Evolutionary conservation across 176 grass and related monocot genomes (phyloP), one percentile per base, ranked within the genome.

Genomic region (Neostapfia colusana): DNA sequence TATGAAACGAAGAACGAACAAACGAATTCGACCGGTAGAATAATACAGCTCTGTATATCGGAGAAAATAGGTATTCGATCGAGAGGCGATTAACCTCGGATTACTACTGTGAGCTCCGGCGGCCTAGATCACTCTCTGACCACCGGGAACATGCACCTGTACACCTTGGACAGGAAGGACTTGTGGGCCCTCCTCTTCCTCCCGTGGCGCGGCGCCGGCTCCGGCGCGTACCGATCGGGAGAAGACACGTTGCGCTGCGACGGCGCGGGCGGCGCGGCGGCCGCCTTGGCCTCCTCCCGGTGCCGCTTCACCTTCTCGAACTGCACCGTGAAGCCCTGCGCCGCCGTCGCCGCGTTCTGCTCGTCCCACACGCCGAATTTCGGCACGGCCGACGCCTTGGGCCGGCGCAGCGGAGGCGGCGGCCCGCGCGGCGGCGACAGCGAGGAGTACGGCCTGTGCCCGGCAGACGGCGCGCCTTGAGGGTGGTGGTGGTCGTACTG

Each of bases 271-370:
- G 70, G 84, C 68, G 72, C 76, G 48, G 67, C 54, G 20, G 56
- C 55, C 13, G 84, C 74, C 74, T 37, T 87, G 1, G 63, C 77
- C 74, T 79, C 90, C 37, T 93, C 91, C 35, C 85, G 66, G 60
- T 93, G 75, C 25, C 83, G 82, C 78, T 93, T 87, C 67, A 93
- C 81, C 81, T 90, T 93, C 20, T 93, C 91, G 80, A 93, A 93
- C 88, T 93, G 91, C 84, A 90, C 82, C 60, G 91, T 93, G 81
- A 85, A 93, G 2, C 88, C 88, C 74, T 89, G 84, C 79, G 73
- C 86, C 16, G 81, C 84, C 56, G 60, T 49, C 55, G 59, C 68
- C 63, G 65, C 75, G 78, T 90, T 85, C 46, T 82, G 43, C 53
- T 89, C 91, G 65, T 90, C 91, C 91, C 91, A 93, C 66, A 85